Conservation (phyloP, 495 filamentous ascomycete genomes). For the Podospora pseudopauciseta region DNA sequence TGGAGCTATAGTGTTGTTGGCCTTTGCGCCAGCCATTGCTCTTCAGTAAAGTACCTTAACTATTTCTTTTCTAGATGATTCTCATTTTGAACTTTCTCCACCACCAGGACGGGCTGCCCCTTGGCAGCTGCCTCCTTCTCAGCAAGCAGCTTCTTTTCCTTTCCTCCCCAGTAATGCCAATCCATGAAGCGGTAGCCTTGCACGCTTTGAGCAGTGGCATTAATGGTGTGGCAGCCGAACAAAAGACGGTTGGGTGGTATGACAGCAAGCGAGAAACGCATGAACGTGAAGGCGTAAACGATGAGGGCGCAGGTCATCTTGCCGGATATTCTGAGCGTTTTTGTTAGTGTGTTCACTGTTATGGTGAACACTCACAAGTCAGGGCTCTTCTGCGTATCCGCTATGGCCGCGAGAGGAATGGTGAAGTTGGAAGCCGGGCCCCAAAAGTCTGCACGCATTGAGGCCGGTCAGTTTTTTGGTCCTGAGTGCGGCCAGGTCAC, state of each 20-base stretch:
- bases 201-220: constrained; percentile 68
- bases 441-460: constrained; percentile 75
- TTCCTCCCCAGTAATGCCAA: constrained; percentile 51
- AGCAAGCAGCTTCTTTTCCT: constrained; percentile 23
- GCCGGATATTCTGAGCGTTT: constrained; percentile 74
- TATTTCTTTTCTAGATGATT: background rate
- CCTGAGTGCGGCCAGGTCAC: constrained; percentile 22
- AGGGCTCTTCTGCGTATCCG: constrained; percentile 88
- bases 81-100: too few species aligned
- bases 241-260: constrained; percentile 92
- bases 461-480: background rate
- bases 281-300: constrained; percentile 86
- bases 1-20: too few species aligned
- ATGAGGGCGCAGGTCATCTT: constrained; percentile 79
- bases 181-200: constrained; percentile 73
- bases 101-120: background rate
- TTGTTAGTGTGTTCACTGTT: too few species aligned
- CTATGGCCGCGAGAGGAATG: constrained; percentile 86
- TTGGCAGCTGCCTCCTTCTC: background rate
- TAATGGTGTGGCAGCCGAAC: constrained; percentile 81
- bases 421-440: constrained; percentile 93
- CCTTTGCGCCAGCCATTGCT: too few species aligned
- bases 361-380: constrained; percentile 64
- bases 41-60: too few species aligned
- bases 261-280: constrained; percentile 91